Conservation (phyloP, 441 rosid species). For the Pelargonium cotyledonis region DNA sequence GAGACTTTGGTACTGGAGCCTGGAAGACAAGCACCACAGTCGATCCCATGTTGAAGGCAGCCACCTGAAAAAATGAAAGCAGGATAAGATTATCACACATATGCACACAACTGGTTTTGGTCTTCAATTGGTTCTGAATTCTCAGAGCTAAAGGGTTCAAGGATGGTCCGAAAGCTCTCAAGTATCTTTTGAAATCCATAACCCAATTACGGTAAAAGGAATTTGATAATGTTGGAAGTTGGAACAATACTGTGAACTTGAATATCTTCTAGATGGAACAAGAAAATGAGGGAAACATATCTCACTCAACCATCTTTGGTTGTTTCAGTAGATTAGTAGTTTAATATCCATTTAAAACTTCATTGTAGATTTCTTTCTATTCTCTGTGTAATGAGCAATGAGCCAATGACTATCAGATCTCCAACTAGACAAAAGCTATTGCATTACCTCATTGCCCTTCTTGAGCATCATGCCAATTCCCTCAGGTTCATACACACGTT, state of each 20-base stretch:
- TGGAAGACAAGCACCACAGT: constrained; percentile 89
- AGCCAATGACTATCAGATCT: background rate
- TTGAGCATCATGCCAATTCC: constrained; percentile 62
- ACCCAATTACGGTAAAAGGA: background rate
- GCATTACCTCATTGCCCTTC: constrained; percentile 79
- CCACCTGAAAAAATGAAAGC: constrained; percentile 46
- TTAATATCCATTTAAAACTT: background rate
- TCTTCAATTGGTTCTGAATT: too few relatives aligned
- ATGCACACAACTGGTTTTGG: background rate
- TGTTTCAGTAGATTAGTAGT: background rate
- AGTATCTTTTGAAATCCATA: background rate
- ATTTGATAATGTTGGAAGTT: too few relatives aligned
- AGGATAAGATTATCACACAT: background rate
- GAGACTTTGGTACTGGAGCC: constrained; percentile 51
- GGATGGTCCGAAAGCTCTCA: background rate
- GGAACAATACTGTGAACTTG: background rate
- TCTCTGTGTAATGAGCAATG: background rate
- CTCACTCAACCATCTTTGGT: background rate
- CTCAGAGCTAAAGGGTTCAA: background rate
- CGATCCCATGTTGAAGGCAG: constrained; percentile 87
- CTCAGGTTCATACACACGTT: constrained; percentile 60
- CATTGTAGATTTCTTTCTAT: background rate
- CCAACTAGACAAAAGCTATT: background rate
- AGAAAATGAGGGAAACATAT: background rate
- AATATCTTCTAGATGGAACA: background rate